Evolutionary conservation across 2,329 filamentous ascomycete genomes (phyloP).

Genomic region (Diaporthe sp.): DNA sequence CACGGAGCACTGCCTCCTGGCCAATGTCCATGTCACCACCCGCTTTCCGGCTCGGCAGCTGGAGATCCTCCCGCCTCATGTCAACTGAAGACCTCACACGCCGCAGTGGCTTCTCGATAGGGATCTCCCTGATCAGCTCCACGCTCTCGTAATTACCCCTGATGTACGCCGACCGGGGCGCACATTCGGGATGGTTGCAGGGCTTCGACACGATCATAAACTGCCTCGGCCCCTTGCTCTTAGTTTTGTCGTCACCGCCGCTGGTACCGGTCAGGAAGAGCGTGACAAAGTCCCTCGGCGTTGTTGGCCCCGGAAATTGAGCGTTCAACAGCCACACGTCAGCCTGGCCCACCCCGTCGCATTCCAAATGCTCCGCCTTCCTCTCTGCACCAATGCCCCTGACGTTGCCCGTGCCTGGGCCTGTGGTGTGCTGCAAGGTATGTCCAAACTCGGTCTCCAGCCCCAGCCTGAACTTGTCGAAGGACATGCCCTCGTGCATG

Average conservation of each 20-base stretch:
- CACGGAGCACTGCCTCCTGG: constrained; percentile 61
- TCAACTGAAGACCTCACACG: constrained; percentile 62
- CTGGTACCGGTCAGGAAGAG: constrained; percentile 72
- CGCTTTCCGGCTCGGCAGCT: constrained; percentile 44
- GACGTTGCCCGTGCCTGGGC: constrained; percentile 81
- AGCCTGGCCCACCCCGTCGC: constrained; percentile 72
- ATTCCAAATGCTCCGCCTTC: constrained; percentile 74
- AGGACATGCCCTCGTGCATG: constrained; percentile 83
- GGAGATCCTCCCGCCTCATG: constrained; percentile 51
- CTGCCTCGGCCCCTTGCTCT: constrained; percentile 72
- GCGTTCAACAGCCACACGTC: constrained; percentile 89
- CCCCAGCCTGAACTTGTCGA: constrained; percentile 82
- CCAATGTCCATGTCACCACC: constrained; percentile 48
- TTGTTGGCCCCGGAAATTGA: constrained; percentile 90
- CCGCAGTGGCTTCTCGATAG: constrained; percentile 62
- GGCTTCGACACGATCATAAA: constrained; percentile 93
- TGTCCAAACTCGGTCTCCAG: constrained; percentile 85
- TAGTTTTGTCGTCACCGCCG: constrained; percentile 44
- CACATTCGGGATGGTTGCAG: constrained; percentile 81
- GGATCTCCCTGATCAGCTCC: constrained; percentile 89
- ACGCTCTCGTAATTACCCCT: constrained; percentile 92
- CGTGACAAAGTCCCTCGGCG: constrained; percentile 89
- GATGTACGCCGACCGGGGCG: constrained; percentile 79
- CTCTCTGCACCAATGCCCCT: constrained; percentile 88
- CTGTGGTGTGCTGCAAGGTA: constrained; percentile 69